phyloP scores from a whole-genome alignment of 2,329 filamentous ascomycete species.

The Annulohypoxylon truncatum region DNA sequence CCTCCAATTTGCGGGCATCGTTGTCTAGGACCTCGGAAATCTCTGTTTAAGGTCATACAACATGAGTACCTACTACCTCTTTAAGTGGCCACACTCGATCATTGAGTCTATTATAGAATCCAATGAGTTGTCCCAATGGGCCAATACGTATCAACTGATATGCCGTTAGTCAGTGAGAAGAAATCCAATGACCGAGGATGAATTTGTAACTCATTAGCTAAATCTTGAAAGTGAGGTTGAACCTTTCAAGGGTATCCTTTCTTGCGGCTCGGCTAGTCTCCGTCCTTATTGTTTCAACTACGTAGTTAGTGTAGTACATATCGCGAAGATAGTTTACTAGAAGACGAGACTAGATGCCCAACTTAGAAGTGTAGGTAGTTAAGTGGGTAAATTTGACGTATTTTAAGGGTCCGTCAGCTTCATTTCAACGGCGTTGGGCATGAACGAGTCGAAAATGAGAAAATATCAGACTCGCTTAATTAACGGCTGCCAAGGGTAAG shows the following conservation, averaged over 20 bases:
- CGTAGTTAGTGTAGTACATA: not conserved
- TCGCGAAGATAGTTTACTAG: not conserved
- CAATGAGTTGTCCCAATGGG: no score
- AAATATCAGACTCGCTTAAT: not conserved
- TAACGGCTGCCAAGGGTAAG: not conserved
- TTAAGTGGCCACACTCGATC: no score
- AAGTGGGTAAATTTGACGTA: not conserved
- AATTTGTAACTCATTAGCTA: not conserved
- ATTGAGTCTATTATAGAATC: no score
- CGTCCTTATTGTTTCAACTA: not conserved
- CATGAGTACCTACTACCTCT: no score
- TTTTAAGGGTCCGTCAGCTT: not conserved
- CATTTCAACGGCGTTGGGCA: not conserved
- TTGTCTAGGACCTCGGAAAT: no score
- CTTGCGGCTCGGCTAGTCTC: conserved; percentile 8
- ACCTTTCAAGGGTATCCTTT: conserved; percentile 13
- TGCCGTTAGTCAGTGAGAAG: not conserved
- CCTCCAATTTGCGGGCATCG: no score
- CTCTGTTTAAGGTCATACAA: no score
- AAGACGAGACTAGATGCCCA: not conserved
- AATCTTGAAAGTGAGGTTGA: not conserved
- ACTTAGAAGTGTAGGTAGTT: not conserved
- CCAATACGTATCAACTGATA: no score
- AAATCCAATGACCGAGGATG: not conserved
- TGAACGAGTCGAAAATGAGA: not conserved